Evolutionary conservation across 495 filamentous ascomycete species (phyloP), one percentile per base, ranked within the genome.

Genomic region (Penicillium cinerascens): DNA sequence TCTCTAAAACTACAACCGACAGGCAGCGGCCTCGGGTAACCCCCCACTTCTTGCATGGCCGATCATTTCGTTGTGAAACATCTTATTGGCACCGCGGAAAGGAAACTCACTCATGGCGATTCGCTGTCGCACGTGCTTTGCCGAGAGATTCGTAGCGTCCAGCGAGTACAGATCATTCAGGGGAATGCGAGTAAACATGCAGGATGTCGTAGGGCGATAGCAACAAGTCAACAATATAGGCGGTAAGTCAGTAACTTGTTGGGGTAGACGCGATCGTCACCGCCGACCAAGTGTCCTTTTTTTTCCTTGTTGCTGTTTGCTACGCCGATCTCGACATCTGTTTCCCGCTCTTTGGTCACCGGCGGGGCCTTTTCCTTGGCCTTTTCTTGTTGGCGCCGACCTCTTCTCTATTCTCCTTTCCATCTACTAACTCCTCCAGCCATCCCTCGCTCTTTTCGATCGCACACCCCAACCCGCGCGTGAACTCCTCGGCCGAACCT

Each of bases 81-180:
- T 55, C 39, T 63, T 36, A 63, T 63, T 64, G 58, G 58, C 54
- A 52, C 49, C 40, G 39, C 40, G 13, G 44, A 22, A n/a, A 27
- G 22, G 37, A 49, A 27, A n/a, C 42, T 18, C 20, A 11, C 25
- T 38, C 23, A 40, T 18, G 37, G 42, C 26, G 26, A 43, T 41
- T 44, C 29, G 33, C 20, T 44, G 6, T 18, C 47, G 48, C 56
- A 56, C 52, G 40, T 59, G 48, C 21, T 7, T 23, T 23, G 41
- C 42, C 51, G 42, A 49, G 23, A 26, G 40, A 16, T 17, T 39
- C 16, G 18, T 39, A 33, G 47, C 20, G 33, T 16, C 40, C 39
- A 29, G 22, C 9, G 20, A 25, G 17, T 33, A 29, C 15, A 23
- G 46, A 18, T 29, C 36, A 11, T n/a, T 48, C 45, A 48, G 22